These are phyloP conservation scores for Termitomyces sp. DNA, from an alignment of 768 basidiomycete species.

Conservation along the genomic window DNA sequence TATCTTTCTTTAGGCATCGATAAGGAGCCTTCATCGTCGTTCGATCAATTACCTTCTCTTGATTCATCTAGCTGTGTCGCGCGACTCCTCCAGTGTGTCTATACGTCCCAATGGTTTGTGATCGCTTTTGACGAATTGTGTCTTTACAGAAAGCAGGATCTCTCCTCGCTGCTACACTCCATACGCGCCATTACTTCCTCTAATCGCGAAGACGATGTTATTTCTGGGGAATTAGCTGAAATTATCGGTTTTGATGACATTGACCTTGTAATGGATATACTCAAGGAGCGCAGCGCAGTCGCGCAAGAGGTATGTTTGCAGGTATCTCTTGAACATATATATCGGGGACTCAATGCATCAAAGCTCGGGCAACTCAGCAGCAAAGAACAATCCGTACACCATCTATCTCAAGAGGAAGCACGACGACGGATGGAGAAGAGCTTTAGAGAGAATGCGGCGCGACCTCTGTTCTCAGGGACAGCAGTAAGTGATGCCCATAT, in stretches of 20 bases:
- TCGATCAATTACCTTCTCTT: not conserved
- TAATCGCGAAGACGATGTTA: slow-evolving; percentile 53
- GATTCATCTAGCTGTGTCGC: slow-evolving; percentile 9
- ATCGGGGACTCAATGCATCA: not conserved
- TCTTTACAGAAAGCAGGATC: slow-evolving; percentile 21
- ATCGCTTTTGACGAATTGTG: not conserved
- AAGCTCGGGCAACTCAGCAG: slow-evolving; percentile 2
- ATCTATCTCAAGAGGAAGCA: slow-evolving; percentile 40
- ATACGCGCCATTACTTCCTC: slow-evolving; percentile 40
- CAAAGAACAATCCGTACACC: not conserved
- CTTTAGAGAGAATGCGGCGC: slow-evolving; percentile 54
- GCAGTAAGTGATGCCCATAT: slow-evolving; percentile 33
- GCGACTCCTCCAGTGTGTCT: slow-evolving; percentile 22
- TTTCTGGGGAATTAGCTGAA: slow-evolving; percentile 75
- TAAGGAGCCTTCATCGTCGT: not conserved
- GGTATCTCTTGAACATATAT: not conserved
- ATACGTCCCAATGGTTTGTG: not conserved
- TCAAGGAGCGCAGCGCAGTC: slow-evolving; percentile 48
- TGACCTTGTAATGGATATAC: slow-evolving; percentile 67
- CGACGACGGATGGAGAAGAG: slow-evolving; percentile 57
- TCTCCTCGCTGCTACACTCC: slow-evolving; percentile 22
- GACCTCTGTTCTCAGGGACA: slow-evolving; percentile 57
- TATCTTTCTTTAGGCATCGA: slow-evolving; percentile 11
- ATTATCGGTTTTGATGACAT: slow-evolving; percentile 82
- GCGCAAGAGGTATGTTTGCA: slow-evolving; percentile 26